Evolutionary conservation across 1,139 yeast genomes (phyloP), one percentile per base, ranked within the genome.

Genomic region (Groenewaldozyma sp.): DNA sequence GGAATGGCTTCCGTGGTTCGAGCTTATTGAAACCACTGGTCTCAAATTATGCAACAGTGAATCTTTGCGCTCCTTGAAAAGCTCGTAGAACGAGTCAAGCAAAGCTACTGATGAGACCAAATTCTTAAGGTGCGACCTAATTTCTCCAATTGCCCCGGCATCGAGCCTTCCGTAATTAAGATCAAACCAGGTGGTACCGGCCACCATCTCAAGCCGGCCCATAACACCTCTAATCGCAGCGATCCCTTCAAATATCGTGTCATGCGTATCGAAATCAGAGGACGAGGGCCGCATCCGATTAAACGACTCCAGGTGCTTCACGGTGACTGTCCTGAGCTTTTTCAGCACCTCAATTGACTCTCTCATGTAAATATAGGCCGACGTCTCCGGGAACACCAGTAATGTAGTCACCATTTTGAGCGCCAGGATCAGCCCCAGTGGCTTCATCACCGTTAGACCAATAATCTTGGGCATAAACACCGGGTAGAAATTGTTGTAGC

Each of bases 301-400:
- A 16, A 50, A 41, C 27, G 45, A 31, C 17, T 38, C 37, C n/a
- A 46, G 36, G 24, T 55, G 41, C 9, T 41, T 34, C 18, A 38
- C 42, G 9, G 48, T 37, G 9, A 48, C 34, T 4, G 35, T 39
- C 9, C 36, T 24, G 20, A 52, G 27, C 2, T 42, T 37, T 10
- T 31, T 33, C 17, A 52, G 34, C 4, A 52, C 43, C 5, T 35
- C 41, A 6, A 45, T 14, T 2, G 41, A 36, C 9, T 47, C 45
- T 9, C 37, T 45, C 19, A 52, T 47, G 32, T 49, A 49, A 17
- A 49, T 46, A 32, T 31, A 44, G 35, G 44, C 52, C 1, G 62
- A 54, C 0, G 61, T 50, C 11, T 45, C 43, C 3, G 63, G 63
- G 37, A 52, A 52, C 4, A 58, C 38, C 2, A 56, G 20, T 4